Evolutionary conservation across 2,329 filamentous ascomycete genomes (phyloP).

Genomic region (Biscogniauxia sp.): DNA sequence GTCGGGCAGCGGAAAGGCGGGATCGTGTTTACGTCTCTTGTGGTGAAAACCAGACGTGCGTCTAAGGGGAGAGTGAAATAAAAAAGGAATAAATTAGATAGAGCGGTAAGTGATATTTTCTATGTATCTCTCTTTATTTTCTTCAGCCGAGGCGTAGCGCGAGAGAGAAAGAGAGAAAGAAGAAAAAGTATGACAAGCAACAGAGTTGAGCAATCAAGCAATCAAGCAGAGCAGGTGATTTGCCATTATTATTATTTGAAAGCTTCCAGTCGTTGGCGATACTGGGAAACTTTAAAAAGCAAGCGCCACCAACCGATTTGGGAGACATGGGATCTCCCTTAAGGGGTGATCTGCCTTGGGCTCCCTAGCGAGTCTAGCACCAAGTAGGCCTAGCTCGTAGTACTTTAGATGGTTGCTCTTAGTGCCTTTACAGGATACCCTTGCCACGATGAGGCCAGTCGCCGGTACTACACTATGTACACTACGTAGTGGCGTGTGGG

Average conservation of each 20-base stretch:
- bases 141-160: background rate
- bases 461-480: background rate
- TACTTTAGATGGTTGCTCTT: background rate
- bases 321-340: conserved; percentile 15
- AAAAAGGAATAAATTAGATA: background rate
- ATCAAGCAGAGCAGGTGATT: background rate
- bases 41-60: background rate
- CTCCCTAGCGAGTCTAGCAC: background rate
- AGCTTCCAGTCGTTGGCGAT: background rate
- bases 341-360: background rate
- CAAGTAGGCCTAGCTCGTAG: background rate
- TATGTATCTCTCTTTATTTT: background rate
- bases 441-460: background rate
- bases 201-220: background rate
- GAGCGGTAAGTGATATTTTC: background rate
- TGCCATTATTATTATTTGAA: background rate
- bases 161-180: background rate
- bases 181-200: conserved; percentile 1
- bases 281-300: conserved; percentile 18
- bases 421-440: background rate
- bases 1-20: background rate
- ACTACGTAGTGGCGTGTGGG: background rate
- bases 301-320: conserved; percentile 22
- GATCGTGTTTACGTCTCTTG: background rate
- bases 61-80: background rate